A percentile compares a stretch with the other conserved stretches of the same genome.
Evolutionary conservation across 495 filamentous ascomycete species (phyloP).

Genomic region (Hypoxylon crocopeplum): DNA sequence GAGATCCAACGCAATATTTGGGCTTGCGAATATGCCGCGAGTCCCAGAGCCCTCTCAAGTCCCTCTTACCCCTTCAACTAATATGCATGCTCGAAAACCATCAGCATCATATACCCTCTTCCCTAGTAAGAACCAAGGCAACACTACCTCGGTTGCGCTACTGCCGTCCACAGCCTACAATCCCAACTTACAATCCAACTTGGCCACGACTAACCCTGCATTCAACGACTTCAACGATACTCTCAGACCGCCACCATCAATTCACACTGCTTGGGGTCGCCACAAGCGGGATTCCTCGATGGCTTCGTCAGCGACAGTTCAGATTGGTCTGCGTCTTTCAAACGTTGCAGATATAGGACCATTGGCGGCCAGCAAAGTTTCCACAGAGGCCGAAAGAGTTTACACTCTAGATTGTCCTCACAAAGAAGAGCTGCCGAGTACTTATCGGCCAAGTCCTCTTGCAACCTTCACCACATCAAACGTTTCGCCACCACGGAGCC

Average conservation of each 20-base stretch:
- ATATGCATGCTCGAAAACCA: slow-evolving; percentile 43
- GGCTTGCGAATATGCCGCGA: slow-evolving; percentile 32
- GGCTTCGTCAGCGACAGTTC: slow-evolving; percentile 55
- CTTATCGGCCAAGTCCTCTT: slow-evolving; percentile 41
- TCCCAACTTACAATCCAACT: slow-evolving; percentile 34
- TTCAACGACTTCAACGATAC: slow-evolving; percentile 24
- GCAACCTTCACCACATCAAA: slow-evolving; percentile 10
- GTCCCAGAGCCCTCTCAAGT: slow-evolving; percentile 42
- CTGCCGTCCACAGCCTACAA: slow-evolving; percentile 53
- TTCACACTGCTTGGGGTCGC: slow-evolving; percentile 43
- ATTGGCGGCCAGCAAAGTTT: slow-evolving; percentile 26
- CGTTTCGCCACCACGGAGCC: slow-evolving; percentile 13
- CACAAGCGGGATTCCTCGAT: slow-evolving; percentile 55
- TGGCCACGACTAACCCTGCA: slow-evolving; percentile 1
- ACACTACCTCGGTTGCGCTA: slow-evolving; percentile 44
- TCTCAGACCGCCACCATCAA: slow-evolving; percentile 53
- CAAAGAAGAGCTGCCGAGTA: slow-evolving; percentile 21
- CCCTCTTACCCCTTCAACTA: slow-evolving; percentile 22
- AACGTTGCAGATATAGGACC: slow-evolving; percentile 52
- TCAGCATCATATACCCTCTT: slow-evolving; percentile 50
- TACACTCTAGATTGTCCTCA: slow-evolving; percentile 45
- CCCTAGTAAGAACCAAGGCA: slow-evolving; percentile 38
- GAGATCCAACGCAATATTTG: slow-evolving; percentile 43
- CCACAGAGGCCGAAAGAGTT: slow-evolving; percentile 37
- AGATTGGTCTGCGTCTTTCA: slow-evolving; percentile 56